Evolutionary conservation across 768 basidiomycete species (phyloP).

Genomic region (Boletus tomentosulus): DNA sequence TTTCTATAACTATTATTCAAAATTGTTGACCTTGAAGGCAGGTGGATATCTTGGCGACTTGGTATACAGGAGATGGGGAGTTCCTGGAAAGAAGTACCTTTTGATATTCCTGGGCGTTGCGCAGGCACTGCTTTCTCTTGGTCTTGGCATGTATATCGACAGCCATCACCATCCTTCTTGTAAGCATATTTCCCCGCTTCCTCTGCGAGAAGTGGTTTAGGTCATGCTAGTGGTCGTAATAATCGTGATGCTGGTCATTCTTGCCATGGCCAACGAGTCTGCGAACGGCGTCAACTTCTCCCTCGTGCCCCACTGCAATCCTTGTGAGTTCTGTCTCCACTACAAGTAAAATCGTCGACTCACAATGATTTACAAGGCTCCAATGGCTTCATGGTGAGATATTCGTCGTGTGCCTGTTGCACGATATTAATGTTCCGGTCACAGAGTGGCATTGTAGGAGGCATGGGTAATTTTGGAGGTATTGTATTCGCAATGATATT

Average conservation of each 20-base stretch:
- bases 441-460: conserved; percentile 38
- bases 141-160: conserved; percentile 43
- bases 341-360: neutral
- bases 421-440: neutral
- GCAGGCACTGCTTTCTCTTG: conserved; percentile 43
- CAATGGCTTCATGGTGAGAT: conserved; percentile 34
- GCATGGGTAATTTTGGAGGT: conserved; percentile 41
- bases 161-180: conserved; percentile 16
- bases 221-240: conserved; percentile 26
- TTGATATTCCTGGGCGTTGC: conserved; percentile 40
- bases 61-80: conserved; percentile 40
- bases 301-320: conserved; percentile 48
- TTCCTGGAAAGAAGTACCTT: conserved; percentile 46
- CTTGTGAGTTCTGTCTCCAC: conserved; percentile 25
- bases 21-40: neutral
- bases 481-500: conserved; percentile 47
- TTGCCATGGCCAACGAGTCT: conserved; percentile 37
- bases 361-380: conserved; percentile 10
- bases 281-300: conserved; percentile 51
- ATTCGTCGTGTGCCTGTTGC: neutral
- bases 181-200: conserved; percentile 1
- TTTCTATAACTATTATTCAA: neutral
- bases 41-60: conserved; percentile 46
- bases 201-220: neutral
- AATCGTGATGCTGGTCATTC: conserved; percentile 38